Evolutionary conservation across 768 basidiomycete species (phyloP).

Genomic region (Panaeolus papilionaceus): DNA sequence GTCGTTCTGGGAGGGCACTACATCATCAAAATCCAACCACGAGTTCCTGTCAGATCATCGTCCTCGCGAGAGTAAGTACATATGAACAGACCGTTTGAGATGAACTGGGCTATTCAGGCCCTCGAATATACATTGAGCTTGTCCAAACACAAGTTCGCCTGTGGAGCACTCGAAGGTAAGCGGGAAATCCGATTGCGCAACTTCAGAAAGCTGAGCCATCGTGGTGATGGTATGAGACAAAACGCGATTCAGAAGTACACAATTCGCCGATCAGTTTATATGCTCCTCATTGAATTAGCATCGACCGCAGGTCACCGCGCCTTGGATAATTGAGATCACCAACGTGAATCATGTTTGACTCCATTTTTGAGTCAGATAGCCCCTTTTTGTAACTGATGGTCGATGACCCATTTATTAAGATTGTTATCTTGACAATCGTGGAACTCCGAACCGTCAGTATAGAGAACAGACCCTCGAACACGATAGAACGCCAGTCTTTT

Average conservation of each 20-base stretch:
- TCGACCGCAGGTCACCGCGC: no score
- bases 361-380: no score
- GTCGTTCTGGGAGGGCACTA: not conserved
- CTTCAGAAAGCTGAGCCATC: not conserved
- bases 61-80: not conserved
- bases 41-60: not conserved
- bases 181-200: slow-evolving; percentile 4
- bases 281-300: not conserved
- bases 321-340: no score
- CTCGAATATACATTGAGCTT: slow-evolving; percentile 12
- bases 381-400: no score
- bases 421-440: slow-evolving; percentile 10
- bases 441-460: not conserved
- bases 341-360: no score
- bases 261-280: not conserved
- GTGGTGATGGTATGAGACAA: not conserved
- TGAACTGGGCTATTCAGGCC: not conserved
- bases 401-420: not conserved
- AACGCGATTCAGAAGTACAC: not conserved
- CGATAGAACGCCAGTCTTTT: no score
- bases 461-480: no score
- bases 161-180: slow-evolving; percentile 1
- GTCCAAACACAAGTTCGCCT: slow-evolving; percentile 14
- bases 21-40: not conserved
- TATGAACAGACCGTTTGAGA: not conserved